phyloP scores from a whole-genome alignment of 345 rosid species.

The Aegle marmelos region DNA sequence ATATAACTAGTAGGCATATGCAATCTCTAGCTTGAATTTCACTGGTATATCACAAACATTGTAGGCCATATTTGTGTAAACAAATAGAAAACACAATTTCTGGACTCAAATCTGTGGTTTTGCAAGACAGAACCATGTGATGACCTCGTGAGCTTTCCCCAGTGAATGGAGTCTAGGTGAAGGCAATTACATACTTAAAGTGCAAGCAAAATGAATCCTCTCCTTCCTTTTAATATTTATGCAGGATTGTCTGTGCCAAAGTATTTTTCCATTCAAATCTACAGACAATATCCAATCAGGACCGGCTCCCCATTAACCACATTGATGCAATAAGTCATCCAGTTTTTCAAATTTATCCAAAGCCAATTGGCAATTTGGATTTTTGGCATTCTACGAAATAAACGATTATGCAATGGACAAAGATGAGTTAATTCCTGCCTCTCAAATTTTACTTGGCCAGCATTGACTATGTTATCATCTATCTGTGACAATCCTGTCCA shows the following conservation, averaged over 20 bases:
- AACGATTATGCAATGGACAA: background rate
- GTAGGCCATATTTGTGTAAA: background rate
- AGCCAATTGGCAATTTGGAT: background rate
- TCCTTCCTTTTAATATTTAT: no score
- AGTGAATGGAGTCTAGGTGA: no score
- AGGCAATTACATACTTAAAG: no score
- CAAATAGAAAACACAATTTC: slow-evolving; percentile 1
- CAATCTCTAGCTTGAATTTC: background rate
- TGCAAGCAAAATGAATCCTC: no score
- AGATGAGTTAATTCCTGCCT: background rate
- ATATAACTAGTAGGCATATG: background rate
- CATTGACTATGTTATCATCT: background rate
- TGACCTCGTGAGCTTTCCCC: background rate
- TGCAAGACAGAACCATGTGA: slow-evolving; percentile 11
- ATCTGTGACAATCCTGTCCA: background rate
- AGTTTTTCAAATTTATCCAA: background rate
- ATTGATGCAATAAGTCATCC: no score
- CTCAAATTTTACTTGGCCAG: background rate
- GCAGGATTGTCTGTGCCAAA: no score
- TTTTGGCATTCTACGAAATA: background rate
- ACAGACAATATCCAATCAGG: no score
- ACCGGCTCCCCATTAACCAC: no score
- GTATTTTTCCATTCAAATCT: no score
- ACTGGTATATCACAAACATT: background rate
- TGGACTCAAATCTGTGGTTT: background rate